Conservation (phyloP, 2,329 filamentous ascomycete genomes). For the Didymella sp. region DNA sequence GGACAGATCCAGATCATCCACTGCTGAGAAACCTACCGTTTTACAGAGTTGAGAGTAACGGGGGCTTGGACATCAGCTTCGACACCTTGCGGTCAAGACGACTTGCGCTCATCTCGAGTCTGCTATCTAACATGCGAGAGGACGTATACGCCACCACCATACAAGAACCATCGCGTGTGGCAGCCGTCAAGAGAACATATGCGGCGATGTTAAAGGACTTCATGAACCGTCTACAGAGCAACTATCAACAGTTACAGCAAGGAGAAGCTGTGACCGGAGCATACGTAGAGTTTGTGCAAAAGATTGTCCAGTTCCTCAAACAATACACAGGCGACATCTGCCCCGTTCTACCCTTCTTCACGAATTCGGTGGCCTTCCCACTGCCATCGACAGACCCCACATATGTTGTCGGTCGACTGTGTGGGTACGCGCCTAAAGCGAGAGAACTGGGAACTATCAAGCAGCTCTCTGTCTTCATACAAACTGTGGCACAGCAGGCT, state of each 20-base stretch:
- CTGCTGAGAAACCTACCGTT: slow-evolving; percentile 67
- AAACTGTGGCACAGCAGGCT: slow-evolving; percentile 65
- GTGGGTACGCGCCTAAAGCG: slow-evolving; percentile 64
- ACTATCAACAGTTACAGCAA: slow-evolving; percentile 62
- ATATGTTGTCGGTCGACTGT: slow-evolving; percentile 67
- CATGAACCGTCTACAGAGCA: slow-evolving; percentile 67
- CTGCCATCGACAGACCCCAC: slow-evolving; percentile 65
- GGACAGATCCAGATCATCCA: slow-evolving; percentile 53
- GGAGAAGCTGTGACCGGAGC: slow-evolving; percentile 54
- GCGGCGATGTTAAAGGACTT: slow-evolving; percentile 60
- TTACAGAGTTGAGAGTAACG: slow-evolving; percentile 46
- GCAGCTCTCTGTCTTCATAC: slow-evolving; percentile 64
- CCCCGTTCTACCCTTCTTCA: slow-evolving; percentile 65
- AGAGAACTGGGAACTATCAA: slow-evolving; percentile 58
- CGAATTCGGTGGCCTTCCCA: slow-evolving; percentile 65
- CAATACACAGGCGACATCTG: slow-evolving; percentile 66
- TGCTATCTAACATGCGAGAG: slow-evolving; percentile 67
- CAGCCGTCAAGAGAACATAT: slow-evolving; percentile 56
- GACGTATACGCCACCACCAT: slow-evolving; percentile 49
- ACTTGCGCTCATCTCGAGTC: slow-evolving; percentile 61
- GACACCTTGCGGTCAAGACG: slow-evolving; percentile 63
- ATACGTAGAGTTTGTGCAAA: slow-evolving; percentile 69
- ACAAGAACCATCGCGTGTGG: slow-evolving; percentile 40
- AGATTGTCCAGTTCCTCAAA: slow-evolving; percentile 65
- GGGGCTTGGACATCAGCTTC: slow-evolving; percentile 57